Evolutionary conservation across 2,329 filamentous ascomycete genomes (phyloP), one percentile per base, ranked within the genome.

Genomic region (Phialemoniopsis sp.): DNA sequence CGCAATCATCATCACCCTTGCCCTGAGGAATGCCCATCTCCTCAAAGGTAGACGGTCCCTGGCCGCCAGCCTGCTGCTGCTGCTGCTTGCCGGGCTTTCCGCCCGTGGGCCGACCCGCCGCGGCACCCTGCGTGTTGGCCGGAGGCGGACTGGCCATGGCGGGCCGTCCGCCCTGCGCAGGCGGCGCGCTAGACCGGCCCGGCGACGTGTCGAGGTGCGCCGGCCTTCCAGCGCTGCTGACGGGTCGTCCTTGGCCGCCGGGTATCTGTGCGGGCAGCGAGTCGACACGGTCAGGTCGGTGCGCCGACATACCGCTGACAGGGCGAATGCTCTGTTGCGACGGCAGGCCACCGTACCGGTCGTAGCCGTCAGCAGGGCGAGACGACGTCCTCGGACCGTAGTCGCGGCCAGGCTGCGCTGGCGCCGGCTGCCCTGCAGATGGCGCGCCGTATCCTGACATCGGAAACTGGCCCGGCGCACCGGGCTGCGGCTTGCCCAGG

Each of bases 11-110:
- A n/a, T 95, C 87, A 45, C 83, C 77, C 63, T 93, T 90, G 35
- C 75, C 82, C 53, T 82, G 77, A 7, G 89, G 88, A 52, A 98
- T 91, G 30, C 93, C 93, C 93, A 98, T 98, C 58, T 94, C 90
- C 58, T 96, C 91, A 60, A 98, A 98, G 0, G 93, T 97, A 53
- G 93, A 88, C 1, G 93, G 91, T 10, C 91, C 93, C 57, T 89
- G 87, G 36, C 74, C 34, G 2, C 18, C 34, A 15, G 14, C 16
- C 14, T 34, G 14, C n/a, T 34, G 12, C n/a, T 13, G 14, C n/a
- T 30, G 35, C 36, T 8, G 34, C 32, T 39, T 45, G 39, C 38
- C 21, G 14, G 29, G 28, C 16, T 30, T n/a, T 10, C n/a, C 33
- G 15, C 37, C 15, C 34, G 36, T 12, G 28, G 37, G 36, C 32